Evolutionary conservation across 805 yeast genomes (phyloP), one percentile per base, ranked within the genome.

Genomic region (Pichia californica): DNA sequence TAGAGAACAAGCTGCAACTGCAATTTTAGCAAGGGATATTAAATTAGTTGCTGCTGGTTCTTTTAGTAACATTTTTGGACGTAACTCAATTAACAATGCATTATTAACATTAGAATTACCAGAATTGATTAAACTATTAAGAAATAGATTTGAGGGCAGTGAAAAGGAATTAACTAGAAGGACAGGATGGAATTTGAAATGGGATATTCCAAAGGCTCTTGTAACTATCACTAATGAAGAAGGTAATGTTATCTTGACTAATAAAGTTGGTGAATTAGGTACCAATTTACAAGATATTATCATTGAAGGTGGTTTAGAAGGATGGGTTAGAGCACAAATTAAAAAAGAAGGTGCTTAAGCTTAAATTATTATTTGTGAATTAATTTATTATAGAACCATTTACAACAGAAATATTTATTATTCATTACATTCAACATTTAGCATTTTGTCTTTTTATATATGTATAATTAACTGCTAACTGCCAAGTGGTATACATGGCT

Each of bases 1-100:
- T 21, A 81, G 99, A 68, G 99, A 93, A 64, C 99, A 93, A 69
- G 99, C 99, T 4, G 99, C 99, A 28, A 93, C 99, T n/a, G 89
- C 95, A 19, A 83, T 93, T 47, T 73, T 93, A 52, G 98, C 99
- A 33, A 79, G 94, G 57, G 98, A 88, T 52, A 88, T 93, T 75
- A 79, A 80, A 53, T 71, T 93, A 52, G 95, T 93, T 19, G 96
- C 94, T 46, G 85, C 96, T 13, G 99, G 99, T 28, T 91, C 98
- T 1, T 93, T 93, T 60, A 96, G 97, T 58, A 94, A 93, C 70
- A 93, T 91, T 56, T 93, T 93, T 68, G 83, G 89, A 44, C 79
- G 99, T 70, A 93, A 93, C 71, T 81, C 95, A 45, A 93, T 94
- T 66, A 93, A 93, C 73, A 93, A 93, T 62, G 99, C 99, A 1